Base-by-base conservation (phyloP, 2,329 filamentous ascomycete genomes). In the Colletotrichum navitas region DNA sequence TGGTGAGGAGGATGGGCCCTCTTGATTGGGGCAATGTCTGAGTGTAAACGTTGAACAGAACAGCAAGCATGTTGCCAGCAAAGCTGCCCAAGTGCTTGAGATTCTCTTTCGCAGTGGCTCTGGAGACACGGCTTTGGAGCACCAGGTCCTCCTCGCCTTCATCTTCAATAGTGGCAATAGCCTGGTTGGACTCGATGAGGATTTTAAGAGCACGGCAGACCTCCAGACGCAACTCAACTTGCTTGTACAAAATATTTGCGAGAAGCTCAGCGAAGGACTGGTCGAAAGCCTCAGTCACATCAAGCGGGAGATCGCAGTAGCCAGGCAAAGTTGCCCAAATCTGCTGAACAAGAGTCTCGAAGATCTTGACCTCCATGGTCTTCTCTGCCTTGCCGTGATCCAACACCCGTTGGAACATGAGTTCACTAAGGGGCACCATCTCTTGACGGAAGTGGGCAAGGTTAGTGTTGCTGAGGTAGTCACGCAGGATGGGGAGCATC, bases 1-100 rank as follows among this genome's bases (percentile, higher is more conserved):
- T 96, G 73, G 95, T 97, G 80, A 95, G 93, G 43, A 99, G 85
- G 65, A 99, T 96, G 26, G 93, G 94, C 0, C 94, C 95, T 76
- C 96, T 89, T 78, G 94, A 96, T 78, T 98, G 94, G 2, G 96
- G 95, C 34, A 99, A 87, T 0, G 96, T 99, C 81, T 98, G 93
- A 74, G 93, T 97, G 84, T 99, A 99, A 55, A 99, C 95, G 79
- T 99, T 99, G 87, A 99, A 98, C n/a, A 99, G 85, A 0, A 98
- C 95, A 8, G 96, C 95, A 52, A 99, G 89, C 82, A 99, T 89
- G 77, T 98, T 98, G 72, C 92, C 92, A 1, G 95, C 88, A 78
- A 96, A 95, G 1, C 85, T 85, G 21, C 93, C 90, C 16, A 99
- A 86, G 79, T 97, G 92, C n/a, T 90, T 85, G 49, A 98, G 83